phyloP scores from a whole-genome alignment of 1,139 yeast genomes.

The Starmera stellimalicola region DNA sequence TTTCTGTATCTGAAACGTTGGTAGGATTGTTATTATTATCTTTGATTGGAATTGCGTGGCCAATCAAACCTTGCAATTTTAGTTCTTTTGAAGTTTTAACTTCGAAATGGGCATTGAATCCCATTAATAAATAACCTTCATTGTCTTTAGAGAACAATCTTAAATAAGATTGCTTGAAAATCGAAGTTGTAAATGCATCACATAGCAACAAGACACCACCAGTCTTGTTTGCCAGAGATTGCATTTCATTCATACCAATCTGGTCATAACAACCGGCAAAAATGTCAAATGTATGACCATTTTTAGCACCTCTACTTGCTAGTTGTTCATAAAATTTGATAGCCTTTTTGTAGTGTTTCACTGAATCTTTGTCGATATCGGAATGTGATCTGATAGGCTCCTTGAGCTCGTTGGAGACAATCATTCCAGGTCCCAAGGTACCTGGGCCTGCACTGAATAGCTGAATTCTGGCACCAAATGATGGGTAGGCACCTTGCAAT shows the following conservation, averaged over 20 bases:
- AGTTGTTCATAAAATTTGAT: conserved; percentile 73
- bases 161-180: conserved; percentile 88
- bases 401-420: conserved; percentile 83
- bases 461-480: conserved; percentile 85
- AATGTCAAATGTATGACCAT: conserved; percentile 84
- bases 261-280: conserved; percentile 98
- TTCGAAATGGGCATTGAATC: conserved; percentile 78
- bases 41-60: conserved; percentile 76
- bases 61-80: conserved; percentile 87
- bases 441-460: conserved; percentile 94
- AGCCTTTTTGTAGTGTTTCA: conserved; percentile 90
- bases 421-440: conserved; percentile 90
- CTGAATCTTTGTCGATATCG: conserved; percentile 83
- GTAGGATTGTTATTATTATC: conserved; percentile 28
- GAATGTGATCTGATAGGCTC: conserved; percentile 97
- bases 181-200: conserved; percentile 95
- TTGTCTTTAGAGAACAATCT: conserved; percentile 81
- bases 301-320: conserved; percentile 64
- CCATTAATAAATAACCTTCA: conserved; percentile 78
- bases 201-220: conserved; percentile 90
- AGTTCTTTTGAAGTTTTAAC: conserved; percentile 84
- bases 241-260: conserved; percentile 96
- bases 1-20: conserved; percentile 84
- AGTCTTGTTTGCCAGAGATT: conserved; percentile 74
- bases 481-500: conserved; percentile 79